Evolutionary conservation across 1,284 basidiomycete genomes (phyloP).

Genomic region (Ganoderma boninense): DNA sequence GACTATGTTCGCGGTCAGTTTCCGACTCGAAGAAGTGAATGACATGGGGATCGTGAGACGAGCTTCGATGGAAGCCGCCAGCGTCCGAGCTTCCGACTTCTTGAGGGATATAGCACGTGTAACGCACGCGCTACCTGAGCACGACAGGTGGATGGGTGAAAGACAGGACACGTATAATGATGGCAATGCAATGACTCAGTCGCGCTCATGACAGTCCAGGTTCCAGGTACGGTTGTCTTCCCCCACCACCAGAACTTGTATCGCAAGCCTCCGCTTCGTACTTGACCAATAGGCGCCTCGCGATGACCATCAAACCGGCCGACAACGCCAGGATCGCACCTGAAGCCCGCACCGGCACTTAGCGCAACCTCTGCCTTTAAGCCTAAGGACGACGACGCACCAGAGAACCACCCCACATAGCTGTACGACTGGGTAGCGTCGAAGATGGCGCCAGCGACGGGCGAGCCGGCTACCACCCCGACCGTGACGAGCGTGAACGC

Average conservation of each 20-base stretch:
- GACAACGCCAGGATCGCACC: not conserved
- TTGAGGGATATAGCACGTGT: no score
- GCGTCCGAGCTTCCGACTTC: no score
- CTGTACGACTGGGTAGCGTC: slow-evolving; percentile 49
- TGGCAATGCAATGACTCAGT: no score
- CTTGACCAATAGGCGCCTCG: not conserved
- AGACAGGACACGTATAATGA: no score
- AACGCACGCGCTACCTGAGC: no score
- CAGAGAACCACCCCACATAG: slow-evolving; percentile 63
- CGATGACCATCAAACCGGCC: not conserved
- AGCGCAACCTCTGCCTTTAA: no score
- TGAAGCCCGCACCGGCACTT: not conserved
- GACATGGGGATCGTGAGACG: not conserved
- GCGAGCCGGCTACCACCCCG: slow-evolving; percentile 56
- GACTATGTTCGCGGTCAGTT: slow-evolving; percentile 25
- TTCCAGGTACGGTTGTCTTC: no score
- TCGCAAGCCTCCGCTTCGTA: not conserved
- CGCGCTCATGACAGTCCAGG: no score
- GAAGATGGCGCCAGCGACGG: slow-evolving; percentile 61
- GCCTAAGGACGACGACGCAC: slow-evolving; percentile 34
- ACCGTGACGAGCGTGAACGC: slow-evolving; percentile 54
- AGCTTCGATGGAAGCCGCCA: no score
- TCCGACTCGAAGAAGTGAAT: not conserved
- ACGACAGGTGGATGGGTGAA: no score
- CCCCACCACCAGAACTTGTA: no score